Evolutionary conservation across 371 early-diverging fungal genomes (phyloP), one percentile per base, ranked within the genome.

Genomic region (Mortierella sp.): DNA sequence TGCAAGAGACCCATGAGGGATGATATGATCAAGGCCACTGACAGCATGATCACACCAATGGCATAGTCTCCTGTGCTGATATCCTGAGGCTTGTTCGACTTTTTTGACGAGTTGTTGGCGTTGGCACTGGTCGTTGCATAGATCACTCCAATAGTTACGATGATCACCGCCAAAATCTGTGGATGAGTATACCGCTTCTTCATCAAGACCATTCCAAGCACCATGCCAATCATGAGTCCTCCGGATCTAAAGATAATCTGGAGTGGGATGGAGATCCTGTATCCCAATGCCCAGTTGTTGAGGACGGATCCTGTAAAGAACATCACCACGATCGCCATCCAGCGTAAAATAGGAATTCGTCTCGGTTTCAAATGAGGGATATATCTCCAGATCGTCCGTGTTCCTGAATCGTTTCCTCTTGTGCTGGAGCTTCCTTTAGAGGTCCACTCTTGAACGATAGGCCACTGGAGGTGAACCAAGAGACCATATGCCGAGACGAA

Each of bases 241-340:
- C 91, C 92, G 9, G 92, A 91, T 48, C 95, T 83, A 64, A 96
- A 96, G 53, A 96, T 91, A 54, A 96, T 96, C 67, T 96, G 96
- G 51, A 96, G 69, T 6, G 95, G 95, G 43, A 96, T 87, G 8
- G 94, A 88, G 40, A 96, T 92, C 48, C 83, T 82, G 67, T 86
- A 95, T 5, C 90, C 93, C 12, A 95, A 80, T 0, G 95, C 93
- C 57, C 88, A 68, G 64, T 95, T 96, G 63, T 95, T 96, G 53
- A 95, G 71, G 3, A 91, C 80, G 0, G 95, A 95, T 2, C 90
- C 89, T 6, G 82, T 60, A 70, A 91, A 94, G 64, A 93, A 95
- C 67, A 95, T 59, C 17, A 83, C 74, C 7, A 96, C 96, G 70
- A 95, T 86, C 8, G 85, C 63, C 31, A 90, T 25, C 95, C 95